Evolutionary conservation across 2,329 filamentous ascomycete species (phyloP).

Genomic region (Penicillium sp.): DNA sequence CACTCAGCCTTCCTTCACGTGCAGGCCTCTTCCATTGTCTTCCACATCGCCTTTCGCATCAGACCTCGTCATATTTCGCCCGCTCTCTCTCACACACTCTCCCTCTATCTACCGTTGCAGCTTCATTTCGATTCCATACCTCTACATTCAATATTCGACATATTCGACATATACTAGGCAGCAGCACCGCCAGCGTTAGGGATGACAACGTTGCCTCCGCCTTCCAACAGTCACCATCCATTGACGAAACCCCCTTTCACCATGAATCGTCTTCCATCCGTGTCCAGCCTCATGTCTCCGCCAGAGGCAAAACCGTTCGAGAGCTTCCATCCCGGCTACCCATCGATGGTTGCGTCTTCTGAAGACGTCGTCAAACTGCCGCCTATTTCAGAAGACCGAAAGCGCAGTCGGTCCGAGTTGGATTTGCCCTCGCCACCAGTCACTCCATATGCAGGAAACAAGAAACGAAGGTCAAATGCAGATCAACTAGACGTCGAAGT

Average conservation of each 20-base stretch:
- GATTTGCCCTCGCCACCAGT: conserved; percentile 45
- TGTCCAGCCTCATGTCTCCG: conserved; percentile 45
- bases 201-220: conserved; percentile 14
- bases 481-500: conserved; percentile 31
- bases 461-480: conserved; percentile 33
- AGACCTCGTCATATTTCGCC: conserved; percentile 20
- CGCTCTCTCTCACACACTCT: conserved; percentile 5
- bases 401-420: conserved; percentile 40
- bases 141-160: background rate
- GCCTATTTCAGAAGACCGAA: conserved; percentile 39
- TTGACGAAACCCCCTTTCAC: conserved; percentile 16
- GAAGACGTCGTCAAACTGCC: conserved; percentile 34
- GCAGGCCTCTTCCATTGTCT: conserved; percentile 25
- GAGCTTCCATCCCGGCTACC: conserved; percentile 35
- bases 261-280: conserved; percentile 41
- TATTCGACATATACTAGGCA: background rate
- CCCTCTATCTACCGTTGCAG: background rate
- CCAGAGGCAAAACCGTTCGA: conserved; percentile 50
- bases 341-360: conserved; percentile 26
- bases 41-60: conserved; percentile 22
- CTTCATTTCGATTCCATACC: background rate
- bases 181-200: background rate
- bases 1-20: conserved; percentile 17
- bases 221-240: conserved; percentile 9
- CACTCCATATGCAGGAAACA: conserved; percentile 41